Evolutionary conservation across 23 red algal species (phyloP).

Genomic region (Agarophyton chilense): DNA sequence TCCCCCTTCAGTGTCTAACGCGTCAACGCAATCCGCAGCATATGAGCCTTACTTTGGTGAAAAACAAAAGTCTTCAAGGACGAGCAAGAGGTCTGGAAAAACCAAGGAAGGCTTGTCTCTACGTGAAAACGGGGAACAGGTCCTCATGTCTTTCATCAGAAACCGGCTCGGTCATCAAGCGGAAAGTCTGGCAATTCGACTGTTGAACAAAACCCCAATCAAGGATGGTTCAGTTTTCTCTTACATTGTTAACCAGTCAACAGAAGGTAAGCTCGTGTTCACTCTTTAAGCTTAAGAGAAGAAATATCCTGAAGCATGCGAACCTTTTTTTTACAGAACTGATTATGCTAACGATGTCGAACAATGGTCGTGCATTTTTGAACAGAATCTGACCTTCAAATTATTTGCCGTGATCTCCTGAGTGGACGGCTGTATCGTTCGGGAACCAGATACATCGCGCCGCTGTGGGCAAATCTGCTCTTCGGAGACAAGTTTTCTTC

Average conservation of each 20-base stretch:
- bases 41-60: slow-evolving; percentile 32
- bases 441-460: slow-evolving; percentile 40
- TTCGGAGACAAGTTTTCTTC: slow-evolving; percentile 50
- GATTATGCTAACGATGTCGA: background rate
- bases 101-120: background rate
- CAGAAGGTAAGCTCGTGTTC: slow-evolving; percentile 44
- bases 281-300: background rate
- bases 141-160: slow-evolving; percentile 55
- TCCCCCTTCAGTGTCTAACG: slow-evolving; percentile 7
- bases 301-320: too few relatives aligned
- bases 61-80: slow-evolving; percentile 22
- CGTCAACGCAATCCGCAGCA: background rate
- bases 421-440: slow-evolving; percentile 51
- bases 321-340: background rate
- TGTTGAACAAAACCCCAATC: slow-evolving; percentile 73
- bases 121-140: slow-evolving; percentile 39
- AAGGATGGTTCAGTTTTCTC: slow-evolving; percentile 40
- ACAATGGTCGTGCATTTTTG: background rate
- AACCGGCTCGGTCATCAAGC: slow-evolving; percentile 44
- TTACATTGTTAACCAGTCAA: slow-evolving; percentile 56
- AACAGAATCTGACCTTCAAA: slow-evolving; percentile 59
- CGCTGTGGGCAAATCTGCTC: slow-evolving; percentile 46
- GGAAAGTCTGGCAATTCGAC: slow-evolving; percentile 39
- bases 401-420: slow-evolving; percentile 54
- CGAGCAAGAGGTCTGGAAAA: background rate